Evolutionary conservation across 2,329 filamentous ascomycete species (phyloP).

Genomic region (Calonectria hawksworthii): DNA sequence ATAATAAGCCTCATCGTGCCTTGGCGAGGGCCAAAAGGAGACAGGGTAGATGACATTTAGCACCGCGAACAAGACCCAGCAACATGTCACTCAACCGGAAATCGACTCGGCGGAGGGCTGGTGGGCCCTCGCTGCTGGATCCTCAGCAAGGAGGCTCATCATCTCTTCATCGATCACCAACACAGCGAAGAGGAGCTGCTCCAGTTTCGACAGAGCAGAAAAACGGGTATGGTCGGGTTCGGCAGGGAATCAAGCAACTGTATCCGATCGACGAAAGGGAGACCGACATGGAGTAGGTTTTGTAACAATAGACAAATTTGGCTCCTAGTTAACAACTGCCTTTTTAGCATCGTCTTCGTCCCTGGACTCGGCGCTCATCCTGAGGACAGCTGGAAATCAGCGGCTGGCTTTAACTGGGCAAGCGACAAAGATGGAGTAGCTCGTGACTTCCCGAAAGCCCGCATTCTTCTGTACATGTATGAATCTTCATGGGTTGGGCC

Average conservation of each 20-base stretch:
- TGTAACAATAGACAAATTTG: too few relatives aligned
- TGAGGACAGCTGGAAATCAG: constrained; percentile 56
- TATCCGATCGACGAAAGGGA: constrained; percentile 49
- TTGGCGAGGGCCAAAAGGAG: too few relatives aligned
- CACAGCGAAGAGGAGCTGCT: constrained; percentile 37
- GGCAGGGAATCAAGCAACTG: constrained; percentile 56
- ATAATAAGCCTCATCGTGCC: neutral
- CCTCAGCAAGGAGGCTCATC: neutral
- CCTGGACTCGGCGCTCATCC: constrained; percentile 57
- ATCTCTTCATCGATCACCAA: constrained; percentile 30
- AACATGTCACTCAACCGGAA: neutral
- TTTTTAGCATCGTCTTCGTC: constrained; percentile 56
- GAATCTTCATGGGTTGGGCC: constrained; percentile 57
- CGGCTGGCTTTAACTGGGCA: constrained; percentile 57
- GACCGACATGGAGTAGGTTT: constrained; percentile 53
- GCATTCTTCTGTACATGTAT: constrained; percentile 58
- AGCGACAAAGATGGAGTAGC: constrained; percentile 52
- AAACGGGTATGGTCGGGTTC: constrained; percentile 53
- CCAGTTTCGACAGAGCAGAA: constrained; percentile 39
- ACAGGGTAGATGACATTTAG: neutral
- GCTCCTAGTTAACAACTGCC: neutral
- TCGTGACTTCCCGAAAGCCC: constrained; percentile 56
- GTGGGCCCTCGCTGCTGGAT: neutral
- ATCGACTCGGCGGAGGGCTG: neutral
- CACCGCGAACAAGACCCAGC: neutral